Percentiles rank a stretch among this genome's conserved stretches.
Conservation (phyloP, 805 yeast species). For the Pichia eremophila region DNA sequence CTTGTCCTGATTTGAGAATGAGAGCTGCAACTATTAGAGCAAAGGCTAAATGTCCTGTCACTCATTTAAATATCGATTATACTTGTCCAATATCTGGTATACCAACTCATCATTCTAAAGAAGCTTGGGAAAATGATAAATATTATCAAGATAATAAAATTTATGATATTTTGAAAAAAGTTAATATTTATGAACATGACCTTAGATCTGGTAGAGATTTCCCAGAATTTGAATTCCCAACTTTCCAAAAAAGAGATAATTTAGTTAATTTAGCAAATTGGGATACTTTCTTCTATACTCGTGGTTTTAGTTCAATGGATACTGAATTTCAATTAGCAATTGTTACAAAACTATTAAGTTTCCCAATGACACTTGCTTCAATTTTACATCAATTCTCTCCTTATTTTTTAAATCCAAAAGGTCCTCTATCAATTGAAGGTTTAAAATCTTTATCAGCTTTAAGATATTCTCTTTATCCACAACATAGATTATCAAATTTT, state of each 20-base stretch:
- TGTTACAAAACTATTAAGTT: conserved; percentile 86
- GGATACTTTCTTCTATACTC: conserved; percentile 90
- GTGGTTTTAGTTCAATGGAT: conserved; percentile 93
- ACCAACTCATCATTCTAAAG: conserved; percentile 87
- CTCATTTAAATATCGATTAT: conserved; percentile 66
- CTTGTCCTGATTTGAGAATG: conserved; percentile 76
- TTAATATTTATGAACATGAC: conserved; percentile 90
- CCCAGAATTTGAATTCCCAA: conserved; percentile 93
- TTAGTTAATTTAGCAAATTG: conserved; percentile 71
- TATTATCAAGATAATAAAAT: conserved; percentile 59
- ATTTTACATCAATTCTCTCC: conserved; percentile 81
- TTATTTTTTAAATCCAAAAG: conserved; percentile 69
- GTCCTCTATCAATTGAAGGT: conserved; percentile 87
- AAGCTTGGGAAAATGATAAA: conserved; percentile 79
- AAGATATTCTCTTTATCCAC: conserved; percentile 81
- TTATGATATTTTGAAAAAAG: conserved; percentile 72
- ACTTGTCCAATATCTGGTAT: conserved; percentile 93
- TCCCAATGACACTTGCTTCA: conserved; percentile 84
- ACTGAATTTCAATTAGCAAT: conserved; percentile 94
- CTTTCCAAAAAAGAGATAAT: conserved; percentile 64
- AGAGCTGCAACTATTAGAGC: conserved; percentile 88
- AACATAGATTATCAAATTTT: conserved; percentile 45
- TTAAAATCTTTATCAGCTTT: conserved; percentile 88
- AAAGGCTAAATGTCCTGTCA: conserved; percentile 84
- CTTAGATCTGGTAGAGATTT: conserved; percentile 87